Evolutionary conservation across 1,284 basidiomycete species (phyloP), one percentile per base, ranked within the genome.

Genomic region (Papiliotrema laurentii): DNA sequence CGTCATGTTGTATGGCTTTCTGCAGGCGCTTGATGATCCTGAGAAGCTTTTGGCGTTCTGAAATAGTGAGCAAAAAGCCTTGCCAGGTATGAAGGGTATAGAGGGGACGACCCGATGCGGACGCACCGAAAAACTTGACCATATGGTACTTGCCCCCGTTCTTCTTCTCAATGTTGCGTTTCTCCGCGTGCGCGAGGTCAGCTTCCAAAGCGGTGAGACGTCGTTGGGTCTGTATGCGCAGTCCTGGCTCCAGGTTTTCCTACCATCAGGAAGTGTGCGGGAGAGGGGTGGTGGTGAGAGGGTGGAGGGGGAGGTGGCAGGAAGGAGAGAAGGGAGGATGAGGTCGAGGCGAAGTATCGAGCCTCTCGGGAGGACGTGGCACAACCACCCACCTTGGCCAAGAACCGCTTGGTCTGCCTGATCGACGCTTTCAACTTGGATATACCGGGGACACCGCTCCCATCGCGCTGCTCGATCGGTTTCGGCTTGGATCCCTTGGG

Each of bases 111-210:
- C 30, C 24, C n/a, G 1, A 34, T 10, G n/a, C n/a, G 14, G 38
- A 75, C 82, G 55, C 56, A 88, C 88, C 89, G 57, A 92, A 92
- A 74, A 92, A 92, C 71, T 89, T 92, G 63, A 89, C 76, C 72
- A 83, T 87, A 62, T 90, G 89, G 69, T 93, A 93, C 56, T 80
- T 80, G 37, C 79, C 72, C 0, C 87, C 85, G 59, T 87, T 76
- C 41, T 81, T 75, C 42, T 83, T 81, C 69, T 91, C 89, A 62
- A 86, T 85, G 13, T 76, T 75, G 46, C 76, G 74, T 49, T 61
- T 62, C 67, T 83, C 79, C 1, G 83, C 83, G 54, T 76, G 79
- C 25, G 79, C 80, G 19, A 92, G 77, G 62, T 93, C 89, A 6
- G 77, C 78, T 66, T 91, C 83, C 7, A 92, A 78, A 2, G 83